These are phyloP conservation scores for Testicularia cyperi DNA, from an alignment of 1,284 basidiomycete genomes.

Conservation along the genomic window DNA sequence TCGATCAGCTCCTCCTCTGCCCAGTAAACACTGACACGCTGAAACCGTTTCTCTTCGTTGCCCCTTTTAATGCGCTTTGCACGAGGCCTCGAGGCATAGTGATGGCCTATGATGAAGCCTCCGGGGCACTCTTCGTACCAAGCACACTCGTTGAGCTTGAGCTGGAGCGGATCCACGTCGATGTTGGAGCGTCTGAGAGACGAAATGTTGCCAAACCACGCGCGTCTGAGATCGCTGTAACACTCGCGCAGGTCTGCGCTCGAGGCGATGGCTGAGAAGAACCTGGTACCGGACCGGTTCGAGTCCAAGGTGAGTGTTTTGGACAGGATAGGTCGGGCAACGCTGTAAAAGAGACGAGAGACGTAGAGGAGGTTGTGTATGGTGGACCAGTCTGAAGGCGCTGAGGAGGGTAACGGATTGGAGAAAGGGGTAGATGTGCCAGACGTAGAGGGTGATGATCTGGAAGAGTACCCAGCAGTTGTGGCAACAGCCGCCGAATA, in stretches of 20 bases:
- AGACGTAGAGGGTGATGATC: background rate
- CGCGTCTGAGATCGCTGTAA: slow-evolving; percentile 3
- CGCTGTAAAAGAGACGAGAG: slow-evolving; percentile 12
- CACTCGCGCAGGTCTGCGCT: background rate
- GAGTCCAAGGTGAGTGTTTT: slow-evolving; percentile 21
- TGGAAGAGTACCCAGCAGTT: background rate
- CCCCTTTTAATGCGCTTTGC: background rate
- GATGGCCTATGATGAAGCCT: slow-evolving; percentile 31
- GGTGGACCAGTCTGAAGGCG: slow-evolving; percentile 11
- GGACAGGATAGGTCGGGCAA: slow-evolving; percentile 18
- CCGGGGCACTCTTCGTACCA: slow-evolving; percentile 34
- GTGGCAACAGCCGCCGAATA: background rate
- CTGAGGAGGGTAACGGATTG: slow-evolving; percentile 2
- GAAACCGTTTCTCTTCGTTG: slow-evolving; percentile 4
- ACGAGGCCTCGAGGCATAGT: slow-evolving; percentile 16
- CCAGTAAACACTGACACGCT: slow-evolving; percentile 33
- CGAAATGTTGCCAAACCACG: slow-evolving; percentile 27
- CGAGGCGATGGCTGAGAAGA: background rate
- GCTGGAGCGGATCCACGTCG: slow-evolving; percentile 4
- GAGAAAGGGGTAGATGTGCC: slow-evolving; percentile 18
- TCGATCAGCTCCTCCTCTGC: slow-evolving; percentile 35
- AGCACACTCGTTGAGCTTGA: slow-evolving; percentile 13
- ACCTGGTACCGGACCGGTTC: background rate
- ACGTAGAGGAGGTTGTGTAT: slow-evolving; percentile 9
- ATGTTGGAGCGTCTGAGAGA: background rate